Conservation (phyloP, 495 filamentous ascomycete genomes). For the Lasiosphaeria ovina region DNA sequence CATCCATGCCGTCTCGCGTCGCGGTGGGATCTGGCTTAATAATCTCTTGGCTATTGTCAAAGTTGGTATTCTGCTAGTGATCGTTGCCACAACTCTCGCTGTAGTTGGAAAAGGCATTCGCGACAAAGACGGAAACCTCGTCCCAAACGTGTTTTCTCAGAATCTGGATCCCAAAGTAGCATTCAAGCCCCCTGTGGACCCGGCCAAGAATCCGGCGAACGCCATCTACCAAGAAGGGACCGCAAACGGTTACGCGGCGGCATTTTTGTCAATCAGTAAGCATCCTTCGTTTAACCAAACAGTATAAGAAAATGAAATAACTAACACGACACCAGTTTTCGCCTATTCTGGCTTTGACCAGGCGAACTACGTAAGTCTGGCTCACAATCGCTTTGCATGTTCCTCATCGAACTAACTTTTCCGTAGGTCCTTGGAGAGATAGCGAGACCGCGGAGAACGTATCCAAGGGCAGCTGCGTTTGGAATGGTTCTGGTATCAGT, state of each 20-base stretch:
- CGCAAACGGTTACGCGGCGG: constrained; percentile 28
- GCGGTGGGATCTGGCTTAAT: constrained; percentile 49
- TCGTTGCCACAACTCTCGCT: constrained; percentile 6
- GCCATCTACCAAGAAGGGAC: constrained; percentile 35
- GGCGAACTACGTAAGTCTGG: constrained; percentile 33
- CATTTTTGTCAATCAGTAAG: constrained; percentile 30
- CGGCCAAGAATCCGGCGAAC: neutral
- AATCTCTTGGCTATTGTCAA: constrained; percentile 53
- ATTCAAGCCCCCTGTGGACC: neutral
- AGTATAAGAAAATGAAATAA: neutral
- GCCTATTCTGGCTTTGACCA: constrained; percentile 42
- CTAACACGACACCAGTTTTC: constrained; percentile 25
- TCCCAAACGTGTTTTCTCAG: constrained; percentile 1
- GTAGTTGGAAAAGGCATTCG: constrained; percentile 3
- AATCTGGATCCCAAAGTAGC: constrained; percentile 9
- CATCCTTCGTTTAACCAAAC: neutral
- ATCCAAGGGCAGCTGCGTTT: constrained; percentile 35
- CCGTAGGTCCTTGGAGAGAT: constrained; percentile 42
- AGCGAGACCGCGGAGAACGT: constrained; percentile 37
- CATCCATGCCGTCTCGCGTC: constrained; percentile 47
- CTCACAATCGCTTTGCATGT: too few species aligned
- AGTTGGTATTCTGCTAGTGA: constrained; percentile 39
- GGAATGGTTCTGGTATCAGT: constrained; percentile 32
- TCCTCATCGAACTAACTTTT: too few species aligned
- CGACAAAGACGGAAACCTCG: constrained; percentile 4